Base-by-base conservation (phyloP, 2,329 filamentous ascomycete species). In the Fusarium xyrophilum region DNA sequence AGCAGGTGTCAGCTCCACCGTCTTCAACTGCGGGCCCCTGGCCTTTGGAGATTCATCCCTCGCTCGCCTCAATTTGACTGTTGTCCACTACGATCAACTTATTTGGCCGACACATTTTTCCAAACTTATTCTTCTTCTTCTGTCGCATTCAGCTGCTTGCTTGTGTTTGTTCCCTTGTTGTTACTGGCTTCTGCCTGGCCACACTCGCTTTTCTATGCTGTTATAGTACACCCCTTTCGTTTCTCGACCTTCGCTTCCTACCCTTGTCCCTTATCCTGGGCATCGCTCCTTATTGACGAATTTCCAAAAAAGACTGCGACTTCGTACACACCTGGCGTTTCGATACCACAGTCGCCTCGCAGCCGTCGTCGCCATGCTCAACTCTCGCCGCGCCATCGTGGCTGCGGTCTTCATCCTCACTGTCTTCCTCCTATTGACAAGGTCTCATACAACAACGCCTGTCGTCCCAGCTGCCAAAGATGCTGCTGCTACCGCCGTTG, bases 311-410 rank as follows among this genome's bases (percentile, higher is more conserved):
- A 66, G 56, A 48, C 35, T 51, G 60, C 63, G 51, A 52, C 47
- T 56, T 67, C 36, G 43, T 36, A 39, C 52, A 55, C 40, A 63
- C 61, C 52, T 59, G 62, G 47, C 63, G 28, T 46, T 44, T 27
- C 38, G 51, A 69, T 33, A 63, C 46, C 60, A 67, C 50, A 48
- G 33, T 69, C 46, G 42, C 47, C 44, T 43, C 56, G 63, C 54
- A 59, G 64, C 74, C 60, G 96, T 46, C 54, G 62, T 50, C 56
- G 70, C 75, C 62, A 96, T 96, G 93, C 85, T 94, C 77, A 91
- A 91, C 75, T 92, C 92, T 76, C 88, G 89, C 75, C 90, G 91
- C 80, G 91, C 91, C 75, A 79, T 96, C 67, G 81, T 93, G 72
- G 85, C 90, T 57, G 91, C 93, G 48, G 85, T 87, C 72, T 86